These are phyloP conservation scores for Amanita subjunquillea DNA, from an alignment of 768 basidiomycete genomes.

Conservation along the genomic window DNA sequence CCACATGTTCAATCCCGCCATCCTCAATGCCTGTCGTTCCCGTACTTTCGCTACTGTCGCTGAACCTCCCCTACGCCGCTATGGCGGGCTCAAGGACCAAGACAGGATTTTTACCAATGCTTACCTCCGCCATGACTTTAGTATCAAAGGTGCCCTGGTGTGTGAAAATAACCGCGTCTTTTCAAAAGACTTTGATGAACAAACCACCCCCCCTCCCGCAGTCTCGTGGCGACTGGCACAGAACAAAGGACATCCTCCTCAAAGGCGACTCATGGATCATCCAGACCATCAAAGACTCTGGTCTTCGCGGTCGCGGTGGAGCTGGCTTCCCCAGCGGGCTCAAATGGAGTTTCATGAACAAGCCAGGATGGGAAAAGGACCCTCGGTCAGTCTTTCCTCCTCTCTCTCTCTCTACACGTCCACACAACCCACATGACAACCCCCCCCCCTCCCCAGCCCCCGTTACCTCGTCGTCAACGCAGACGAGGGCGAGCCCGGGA, in stretches of 20 bases:
- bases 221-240: constrained; percentile 97
- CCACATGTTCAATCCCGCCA: no score
- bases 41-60: constrained; percentile 64
- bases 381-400: constrained; percentile 37
- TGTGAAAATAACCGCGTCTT: constrained; percentile 11
- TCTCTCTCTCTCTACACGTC: constrained; percentile 1
- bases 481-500: constrained; percentile 97
- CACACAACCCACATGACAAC: background rate
- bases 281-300: constrained; percentile 91
- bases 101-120: constrained; percentile 92
- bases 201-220: constrained; percentile 18
- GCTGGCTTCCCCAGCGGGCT: constrained; percentile 95
- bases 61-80: constrained; percentile 80
- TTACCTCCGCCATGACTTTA: constrained; percentile 82
- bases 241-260: constrained; percentile 88
- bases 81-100: constrained; percentile 92
- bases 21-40: no score
- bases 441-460: constrained; percentile 36
- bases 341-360: constrained; percentile 99
- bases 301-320: constrained; percentile 90
- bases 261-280: constrained; percentile 99
- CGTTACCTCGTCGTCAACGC: constrained; percentile 97
- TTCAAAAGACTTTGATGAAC: background rate
- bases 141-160: constrained; percentile 87
- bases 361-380: constrained; percentile 97